Evolutionary conservation across 2,329 filamentous ascomycete genomes (phyloP).

Genomic region (Cercospora canescens): DNA sequence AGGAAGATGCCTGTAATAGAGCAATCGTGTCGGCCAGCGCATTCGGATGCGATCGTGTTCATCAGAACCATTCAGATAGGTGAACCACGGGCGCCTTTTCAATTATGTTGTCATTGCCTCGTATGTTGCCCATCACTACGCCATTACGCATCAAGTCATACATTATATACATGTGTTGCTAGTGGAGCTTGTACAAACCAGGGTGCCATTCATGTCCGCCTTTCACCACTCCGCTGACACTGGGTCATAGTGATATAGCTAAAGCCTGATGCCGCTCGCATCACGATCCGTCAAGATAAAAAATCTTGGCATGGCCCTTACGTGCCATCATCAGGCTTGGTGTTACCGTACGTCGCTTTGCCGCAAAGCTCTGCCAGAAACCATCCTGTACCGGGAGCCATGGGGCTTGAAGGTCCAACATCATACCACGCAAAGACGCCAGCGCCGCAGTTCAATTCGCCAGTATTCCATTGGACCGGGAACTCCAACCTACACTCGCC

Average conservation of each 20-base stretch:
- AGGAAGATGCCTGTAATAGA: conserved; percentile 1
- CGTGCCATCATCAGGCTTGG: conserved; percentile 35
- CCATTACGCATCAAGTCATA: conserved; percentile 10
- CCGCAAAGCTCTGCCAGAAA: conserved; percentile 34
- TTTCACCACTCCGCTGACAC: neutral
- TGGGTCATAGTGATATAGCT: neutral
- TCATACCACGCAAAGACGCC: conserved; percentile 31
- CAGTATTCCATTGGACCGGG: conserved; percentile 25
- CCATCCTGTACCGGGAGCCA: conserved; percentile 34
- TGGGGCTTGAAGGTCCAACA: conserved; percentile 32
- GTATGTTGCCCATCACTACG: conserved; percentile 1
- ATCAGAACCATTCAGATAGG: neutral
- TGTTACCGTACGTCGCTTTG: conserved; percentile 26
- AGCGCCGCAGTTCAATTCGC: conserved; percentile 32
- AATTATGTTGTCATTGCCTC: conserved; percentile 1
- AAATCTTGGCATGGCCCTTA: conserved; percentile 6
- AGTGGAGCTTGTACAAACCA: neutral
- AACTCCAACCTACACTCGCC: conserved; percentile 33
- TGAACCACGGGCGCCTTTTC: neutral
- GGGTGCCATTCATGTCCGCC: neutral
- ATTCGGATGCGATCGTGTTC: neutral
- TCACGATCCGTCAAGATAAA: neutral
- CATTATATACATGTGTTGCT: conserved; percentile 15
- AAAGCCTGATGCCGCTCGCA: neutral
- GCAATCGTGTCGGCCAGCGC: neutral